Evolutionary conservation across 139 green algal genomes (phyloP).

Genomic region (Chlamydomonas asymmetrica): DNA sequence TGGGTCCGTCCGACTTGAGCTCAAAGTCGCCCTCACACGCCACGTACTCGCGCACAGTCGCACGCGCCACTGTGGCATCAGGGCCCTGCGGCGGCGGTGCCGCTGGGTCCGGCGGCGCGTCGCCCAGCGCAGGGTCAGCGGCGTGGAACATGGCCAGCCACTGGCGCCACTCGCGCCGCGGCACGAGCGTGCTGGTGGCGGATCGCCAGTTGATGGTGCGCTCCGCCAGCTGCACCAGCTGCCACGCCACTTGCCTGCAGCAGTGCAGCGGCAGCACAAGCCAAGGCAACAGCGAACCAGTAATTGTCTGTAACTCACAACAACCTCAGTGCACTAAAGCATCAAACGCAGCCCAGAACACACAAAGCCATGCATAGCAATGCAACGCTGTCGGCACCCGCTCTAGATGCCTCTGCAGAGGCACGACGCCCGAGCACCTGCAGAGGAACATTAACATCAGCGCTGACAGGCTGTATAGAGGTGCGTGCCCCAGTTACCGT

Average conservation of each 20-base stretch:
- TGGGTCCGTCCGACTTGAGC: constrained; percentile 15
- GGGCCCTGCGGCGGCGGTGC: constrained; percentile 6
- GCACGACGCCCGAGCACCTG: too few species aligned
- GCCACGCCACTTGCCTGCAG: constrained; percentile 45
- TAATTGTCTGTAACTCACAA: too few species aligned
- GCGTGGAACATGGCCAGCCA: constrained; percentile 67
- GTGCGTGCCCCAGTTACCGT: too few species aligned
- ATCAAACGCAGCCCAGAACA: too few species aligned
- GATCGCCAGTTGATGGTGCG: constrained; percentile 51
- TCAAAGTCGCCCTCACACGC: constrained; percentile 43
- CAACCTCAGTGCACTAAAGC: too few species aligned
- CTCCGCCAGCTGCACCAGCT: constrained; percentile 70
- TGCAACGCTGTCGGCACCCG: too few species aligned
- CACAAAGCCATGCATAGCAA: too few species aligned
- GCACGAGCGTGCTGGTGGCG: constrained; percentile 51
- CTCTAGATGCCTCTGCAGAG: too few species aligned
- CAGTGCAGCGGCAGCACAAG: too few species aligned
- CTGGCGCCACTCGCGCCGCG: constrained; percentile 55
- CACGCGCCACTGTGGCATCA: constrained; percentile 2
- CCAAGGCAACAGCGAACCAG: too few species aligned
- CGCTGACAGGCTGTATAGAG: too few species aligned
- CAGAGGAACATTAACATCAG: too few species aligned
- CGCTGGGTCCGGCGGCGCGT: constrained; percentile 10
- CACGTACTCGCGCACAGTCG: constrained; percentile 36
- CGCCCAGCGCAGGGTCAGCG: constrained; percentile 45